phyloP scores from a whole-genome alignment of 306 rosid genomes.

The Potentilla sterilis region DNA sequence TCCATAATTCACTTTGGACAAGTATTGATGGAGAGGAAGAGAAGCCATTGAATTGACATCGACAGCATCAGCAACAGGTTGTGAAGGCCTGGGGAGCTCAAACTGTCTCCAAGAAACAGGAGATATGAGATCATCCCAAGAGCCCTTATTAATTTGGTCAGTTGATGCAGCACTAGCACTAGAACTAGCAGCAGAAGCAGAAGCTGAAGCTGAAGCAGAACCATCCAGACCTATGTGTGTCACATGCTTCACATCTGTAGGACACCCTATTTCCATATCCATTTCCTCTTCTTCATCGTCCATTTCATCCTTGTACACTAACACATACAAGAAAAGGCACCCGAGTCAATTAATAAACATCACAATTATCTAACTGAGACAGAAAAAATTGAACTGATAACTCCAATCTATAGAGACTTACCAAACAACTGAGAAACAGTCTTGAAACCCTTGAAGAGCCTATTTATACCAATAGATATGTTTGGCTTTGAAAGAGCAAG shows the following conservation, averaged over 20 bases:
- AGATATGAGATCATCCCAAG: slow-evolving; percentile 56
- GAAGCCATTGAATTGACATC: slow-evolving; percentile 7
- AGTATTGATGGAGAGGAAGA: slow-evolving; percentile 19
- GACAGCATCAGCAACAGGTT: slow-evolving; percentile 15
- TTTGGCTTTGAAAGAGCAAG: slow-evolving; percentile 59
- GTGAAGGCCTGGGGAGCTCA: slow-evolving; percentile 30
- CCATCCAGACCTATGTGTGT: slow-evolving; percentile 93
- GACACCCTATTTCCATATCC: slow-evolving; percentile 90
- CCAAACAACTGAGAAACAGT: slow-evolving; percentile 83
- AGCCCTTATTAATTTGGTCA: slow-evolving; percentile 27
- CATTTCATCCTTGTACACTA: slow-evolving; percentile 65
- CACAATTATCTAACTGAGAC: not conserved
- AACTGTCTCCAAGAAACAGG: slow-evolving; percentile 44
- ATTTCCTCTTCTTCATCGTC: slow-evolving; percentile 37
- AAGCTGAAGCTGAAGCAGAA: slow-evolving; percentile 23
- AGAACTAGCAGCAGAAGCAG: slow-evolving; percentile 32
- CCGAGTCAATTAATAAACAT: not conserved
- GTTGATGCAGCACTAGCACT: slow-evolving; percentile 14
- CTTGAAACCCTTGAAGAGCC: slow-evolving; percentile 83
- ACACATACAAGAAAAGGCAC: not conserved
- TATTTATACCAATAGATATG: slow-evolving; percentile 54
- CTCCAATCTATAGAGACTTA: slow-evolving; percentile 24
- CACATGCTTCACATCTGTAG: slow-evolving; percentile 94
- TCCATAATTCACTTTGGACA: not conserved
- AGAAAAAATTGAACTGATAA: not conserved